Conservation (phyloP, 208 protist species). For the Herpetomonas muscarum region DNA sequence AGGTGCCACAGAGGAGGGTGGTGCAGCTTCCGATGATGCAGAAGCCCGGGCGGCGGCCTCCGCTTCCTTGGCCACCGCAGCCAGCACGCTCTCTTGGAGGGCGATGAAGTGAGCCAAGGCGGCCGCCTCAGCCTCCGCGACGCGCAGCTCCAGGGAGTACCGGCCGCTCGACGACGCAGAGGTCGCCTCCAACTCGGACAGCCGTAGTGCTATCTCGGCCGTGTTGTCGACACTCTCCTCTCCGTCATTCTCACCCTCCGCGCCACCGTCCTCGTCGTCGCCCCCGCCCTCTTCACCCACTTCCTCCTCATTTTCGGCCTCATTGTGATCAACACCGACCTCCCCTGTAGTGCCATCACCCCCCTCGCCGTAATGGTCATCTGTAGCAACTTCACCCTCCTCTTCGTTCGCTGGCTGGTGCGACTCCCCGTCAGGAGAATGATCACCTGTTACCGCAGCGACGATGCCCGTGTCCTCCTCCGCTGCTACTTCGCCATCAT, state of each 20-base stretch:
- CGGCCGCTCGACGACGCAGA: slow-evolving; percentile 11
- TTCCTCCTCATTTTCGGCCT: slow-evolving; percentile 4
- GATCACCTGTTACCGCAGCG: not conserved
- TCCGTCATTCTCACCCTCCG: slow-evolving; percentile 21
- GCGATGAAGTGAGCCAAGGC: slow-evolving; percentile 15
- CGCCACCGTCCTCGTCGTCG: slow-evolving; percentile 4
- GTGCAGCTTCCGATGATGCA: not conserved
- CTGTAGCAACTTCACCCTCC: too few species aligned
- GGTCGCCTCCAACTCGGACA: slow-evolving; percentile 39
- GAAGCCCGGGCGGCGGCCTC: not conserved
- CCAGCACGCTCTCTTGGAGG: slow-evolving; percentile 19
- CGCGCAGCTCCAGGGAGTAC: slow-evolving; percentile 30
- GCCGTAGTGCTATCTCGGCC: slow-evolving; percentile 28
- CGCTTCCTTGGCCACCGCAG: not conserved
- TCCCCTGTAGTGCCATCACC: too few species aligned
- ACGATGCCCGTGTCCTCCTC: not conserved
- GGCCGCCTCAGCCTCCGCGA: slow-evolving; percentile 28
- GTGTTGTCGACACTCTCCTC: slow-evolving; percentile 21
- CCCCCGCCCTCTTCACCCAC: not conserved
- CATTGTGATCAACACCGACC: not conserved
- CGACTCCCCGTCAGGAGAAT: too few species aligned
- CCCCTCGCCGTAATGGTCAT: too few species aligned
- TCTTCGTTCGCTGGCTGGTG: too few species aligned
- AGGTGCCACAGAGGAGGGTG: not conserved
- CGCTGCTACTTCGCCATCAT: not conserved